Evolutionary conservation across 257 asterid genomes (phyloP).

Genomic region (Nicotiana benthamiana): DNA sequence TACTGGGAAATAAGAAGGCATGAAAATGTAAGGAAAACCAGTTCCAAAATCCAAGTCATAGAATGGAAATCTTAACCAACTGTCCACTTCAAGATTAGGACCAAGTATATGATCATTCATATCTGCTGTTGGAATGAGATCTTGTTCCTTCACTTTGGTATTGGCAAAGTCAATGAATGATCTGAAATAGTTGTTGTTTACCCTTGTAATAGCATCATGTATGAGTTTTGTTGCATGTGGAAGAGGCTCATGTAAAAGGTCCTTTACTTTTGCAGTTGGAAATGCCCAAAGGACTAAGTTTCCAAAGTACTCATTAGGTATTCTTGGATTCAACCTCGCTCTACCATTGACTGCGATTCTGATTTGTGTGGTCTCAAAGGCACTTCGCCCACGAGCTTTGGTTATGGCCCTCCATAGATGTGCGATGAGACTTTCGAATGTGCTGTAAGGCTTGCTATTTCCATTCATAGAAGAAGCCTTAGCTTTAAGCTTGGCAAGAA

Average conservation of each 20-base stretch:
- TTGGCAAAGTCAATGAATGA: slow-evolving; percentile 67
- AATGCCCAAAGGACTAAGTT: background rate
- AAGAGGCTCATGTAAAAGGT: slow-evolving; percentile 35
- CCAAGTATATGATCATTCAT: slow-evolving; percentile 37
- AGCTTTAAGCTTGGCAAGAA: slow-evolving; percentile 50
- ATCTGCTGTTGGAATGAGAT: slow-evolving; percentile 29
- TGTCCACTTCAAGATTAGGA: slow-evolving; percentile 75
- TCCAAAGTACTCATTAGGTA: slow-evolving; percentile 26
- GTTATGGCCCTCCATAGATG: slow-evolving; percentile 71
- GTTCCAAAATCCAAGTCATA: slow-evolving; percentile 67
- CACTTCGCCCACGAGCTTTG: slow-evolving; percentile 47
- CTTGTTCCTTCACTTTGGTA: slow-evolving; percentile 44
- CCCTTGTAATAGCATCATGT: slow-evolving; percentile 46
- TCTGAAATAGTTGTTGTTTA: slow-evolving; percentile 52
- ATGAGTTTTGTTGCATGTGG: slow-evolving; percentile 44
- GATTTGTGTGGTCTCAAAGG: slow-evolving; percentile 42
- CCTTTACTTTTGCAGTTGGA: slow-evolving; percentile 23
- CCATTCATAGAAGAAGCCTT: slow-evolving; percentile 36
- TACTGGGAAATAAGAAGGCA: slow-evolving; percentile 61
- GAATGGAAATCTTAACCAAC: slow-evolving; percentile 80
- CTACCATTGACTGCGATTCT: slow-evolving; percentile 68
- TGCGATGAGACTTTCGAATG: slow-evolving; percentile 66
- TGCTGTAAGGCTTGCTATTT: slow-evolving; percentile 43
- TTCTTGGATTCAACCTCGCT: slow-evolving; percentile 40
- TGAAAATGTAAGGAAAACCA: slow-evolving; percentile 62